A percentile compares a stretch with the other conserved stretches of the same genome.
These are phyloP conservation scores for Wallacemonas sp. DNA, from an alignment of 208 protist genomes.

Conservation along the genomic window DNA sequence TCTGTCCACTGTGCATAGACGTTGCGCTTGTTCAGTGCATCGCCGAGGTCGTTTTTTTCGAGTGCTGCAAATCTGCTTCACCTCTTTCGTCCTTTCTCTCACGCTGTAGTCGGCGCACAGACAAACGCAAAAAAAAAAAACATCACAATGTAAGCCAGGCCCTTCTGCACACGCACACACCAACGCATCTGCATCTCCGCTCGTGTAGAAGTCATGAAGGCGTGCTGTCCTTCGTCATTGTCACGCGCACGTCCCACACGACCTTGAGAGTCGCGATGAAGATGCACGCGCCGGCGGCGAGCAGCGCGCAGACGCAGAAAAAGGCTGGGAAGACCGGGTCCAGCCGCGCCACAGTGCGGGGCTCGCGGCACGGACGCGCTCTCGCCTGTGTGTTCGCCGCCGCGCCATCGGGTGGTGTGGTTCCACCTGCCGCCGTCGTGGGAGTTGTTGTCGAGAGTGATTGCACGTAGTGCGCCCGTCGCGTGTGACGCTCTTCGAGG, in stretches of 20 bases:
- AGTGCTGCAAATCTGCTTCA: too few species aligned
- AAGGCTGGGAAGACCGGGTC: slow-evolving; percentile 35
- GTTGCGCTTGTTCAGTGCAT: too few species aligned
- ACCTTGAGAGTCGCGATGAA: slow-evolving; percentile 17
- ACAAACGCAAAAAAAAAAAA: background rate
- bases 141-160: background rate
- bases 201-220: too few species aligned
- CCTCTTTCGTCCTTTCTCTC: too few species aligned
- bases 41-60: too few species aligned
- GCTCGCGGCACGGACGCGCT: background rate
- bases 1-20: too few species aligned
- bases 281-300: slow-evolving; percentile 5
- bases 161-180: too few species aligned
- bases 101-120: too few species aligned
- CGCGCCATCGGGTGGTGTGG: background rate
- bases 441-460: background rate
- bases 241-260: slow-evolving; percentile 15
- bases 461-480: slow-evolving; percentile 4
- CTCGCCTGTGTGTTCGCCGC: background rate
- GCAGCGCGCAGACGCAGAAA: slow-evolving; percentile 9
- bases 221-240: background rate
- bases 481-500: slow-evolving; percentile 27
- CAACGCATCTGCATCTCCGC: too few species aligned
- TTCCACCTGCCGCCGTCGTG: background rate
- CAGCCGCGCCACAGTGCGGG: slow-evolving; percentile 38